Evolutionary conservation across 108 stramenopile species (phyloP).

Genomic region (Epipyxis sp.): DNA sequence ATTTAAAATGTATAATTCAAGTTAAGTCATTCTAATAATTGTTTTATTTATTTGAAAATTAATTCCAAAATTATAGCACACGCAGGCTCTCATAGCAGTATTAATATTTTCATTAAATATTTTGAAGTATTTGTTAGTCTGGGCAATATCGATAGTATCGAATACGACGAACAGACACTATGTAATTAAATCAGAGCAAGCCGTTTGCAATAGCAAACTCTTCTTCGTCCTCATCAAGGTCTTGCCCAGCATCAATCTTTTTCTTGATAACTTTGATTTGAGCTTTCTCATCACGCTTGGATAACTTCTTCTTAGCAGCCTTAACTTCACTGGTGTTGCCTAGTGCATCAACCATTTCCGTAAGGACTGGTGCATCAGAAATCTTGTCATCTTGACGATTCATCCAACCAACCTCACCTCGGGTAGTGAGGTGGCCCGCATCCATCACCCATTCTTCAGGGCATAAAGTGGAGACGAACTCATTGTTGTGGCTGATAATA

Average conservation of each 20-base stretch:
- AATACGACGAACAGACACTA: too few relatives aligned
- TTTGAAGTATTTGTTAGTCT: too few relatives aligned
- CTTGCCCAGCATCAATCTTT: conserved; percentile 35
- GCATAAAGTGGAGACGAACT: conserved; percentile 89
- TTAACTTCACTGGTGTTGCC: conserved; percentile 39
- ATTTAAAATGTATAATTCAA: too few relatives aligned
- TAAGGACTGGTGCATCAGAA: conserved; percentile 16
- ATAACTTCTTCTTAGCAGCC: conserved; percentile 33
- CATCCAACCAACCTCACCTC: conserved; percentile 57
- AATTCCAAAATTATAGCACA: too few relatives aligned
- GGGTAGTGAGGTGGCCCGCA: conserved; percentile 79
- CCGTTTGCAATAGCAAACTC: conserved; percentile 13
- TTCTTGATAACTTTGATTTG: conserved; percentile 33
- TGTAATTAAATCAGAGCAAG: not conserved
- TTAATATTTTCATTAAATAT: too few relatives aligned
- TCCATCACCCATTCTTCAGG: conserved; percentile 99
- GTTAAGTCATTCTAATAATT: too few relatives aligned
- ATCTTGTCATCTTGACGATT: conserved; percentile 49
- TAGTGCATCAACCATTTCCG: conserved; percentile 29
- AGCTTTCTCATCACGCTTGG: conserved; percentile 39
- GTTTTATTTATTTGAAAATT: too few relatives aligned
- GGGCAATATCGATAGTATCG: too few relatives aligned
- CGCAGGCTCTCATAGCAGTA: too few relatives aligned
- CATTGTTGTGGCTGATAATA: conserved; percentile 99
- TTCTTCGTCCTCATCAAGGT: conserved; percentile 35